phyloP scores from a whole-genome alignment of 768 basidiomycete species.

The Pulveroboletus sp. region DNA sequence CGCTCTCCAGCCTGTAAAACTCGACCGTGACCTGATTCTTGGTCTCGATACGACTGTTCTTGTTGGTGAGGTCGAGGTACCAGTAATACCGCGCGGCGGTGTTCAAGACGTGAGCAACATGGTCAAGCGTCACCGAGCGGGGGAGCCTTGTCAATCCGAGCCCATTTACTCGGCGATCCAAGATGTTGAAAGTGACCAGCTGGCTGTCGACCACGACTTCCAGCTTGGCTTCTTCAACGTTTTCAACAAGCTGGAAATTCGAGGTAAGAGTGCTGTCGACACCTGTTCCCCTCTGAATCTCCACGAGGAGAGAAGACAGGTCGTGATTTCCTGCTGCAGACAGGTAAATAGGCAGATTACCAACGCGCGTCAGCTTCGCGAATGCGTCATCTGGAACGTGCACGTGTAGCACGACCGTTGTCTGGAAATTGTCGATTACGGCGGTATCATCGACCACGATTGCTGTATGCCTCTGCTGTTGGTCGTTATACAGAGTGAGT shows the following conservation, averaged over 20 bases:
- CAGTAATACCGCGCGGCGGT: constrained; percentile 20
- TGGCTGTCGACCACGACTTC: neutral
- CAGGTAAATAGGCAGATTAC: constrained; percentile 3
- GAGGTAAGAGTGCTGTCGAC: neutral
- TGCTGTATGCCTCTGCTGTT: neutral
- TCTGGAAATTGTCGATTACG: constrained; percentile 13
- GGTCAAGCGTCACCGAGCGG: neutral
- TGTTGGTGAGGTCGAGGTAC: constrained; percentile 16
- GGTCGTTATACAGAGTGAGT: constrained; percentile 18
- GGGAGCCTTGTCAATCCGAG: neutral
- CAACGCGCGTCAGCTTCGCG: constrained; percentile 2
- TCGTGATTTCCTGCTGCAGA: neutral
- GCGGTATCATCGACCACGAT: constrained; percentile 8
- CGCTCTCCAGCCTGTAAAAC: constrained; percentile 3
- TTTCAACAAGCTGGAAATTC: neutral
- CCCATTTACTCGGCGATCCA: constrained; percentile 1
- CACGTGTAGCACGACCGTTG: neutral
- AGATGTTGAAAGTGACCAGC: constrained; percentile 1
- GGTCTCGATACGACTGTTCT: neutral
- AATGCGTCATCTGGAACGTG: neutral
- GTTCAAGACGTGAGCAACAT: neutral
- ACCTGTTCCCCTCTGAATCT: neutral
- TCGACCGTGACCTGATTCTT: constrained; percentile 6
- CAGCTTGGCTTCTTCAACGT: neutral
- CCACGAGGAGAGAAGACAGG: neutral